Conservation (phyloP, 176 grass and related monocot genomes). For the Carex scoparia region DNA sequence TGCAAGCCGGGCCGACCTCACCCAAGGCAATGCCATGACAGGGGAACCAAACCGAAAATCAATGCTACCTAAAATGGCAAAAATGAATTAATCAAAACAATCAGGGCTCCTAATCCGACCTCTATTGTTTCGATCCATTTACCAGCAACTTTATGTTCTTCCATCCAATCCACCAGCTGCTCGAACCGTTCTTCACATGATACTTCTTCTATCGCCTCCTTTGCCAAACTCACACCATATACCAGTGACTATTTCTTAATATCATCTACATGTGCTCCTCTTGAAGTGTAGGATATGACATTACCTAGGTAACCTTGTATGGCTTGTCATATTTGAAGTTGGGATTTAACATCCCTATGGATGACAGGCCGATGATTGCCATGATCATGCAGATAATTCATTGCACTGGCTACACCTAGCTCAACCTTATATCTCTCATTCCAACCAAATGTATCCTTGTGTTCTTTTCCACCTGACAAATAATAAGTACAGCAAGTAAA, state of each 20-base stretch:
- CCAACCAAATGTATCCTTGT: constrained; percentile 58
- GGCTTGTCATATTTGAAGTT: constrained; percentile 55
- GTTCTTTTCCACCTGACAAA: constrained; percentile 49
- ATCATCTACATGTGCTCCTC: constrained; percentile 19
- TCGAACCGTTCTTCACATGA: constrained; percentile 43
- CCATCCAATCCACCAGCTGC: constrained; percentile 85
- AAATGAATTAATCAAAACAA: constrained; percentile 47
- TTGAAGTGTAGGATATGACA: constrained; percentile 34
- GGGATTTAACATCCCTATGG: constrained; percentile 81
- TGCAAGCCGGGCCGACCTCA: constrained; percentile 33
- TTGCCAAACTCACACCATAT: constrained; percentile 30
- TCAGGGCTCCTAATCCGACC: constrained; percentile 41
- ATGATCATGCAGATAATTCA: constrained; percentile 67
- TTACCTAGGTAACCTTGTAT: not conserved
- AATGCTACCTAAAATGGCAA: constrained; percentile 34
- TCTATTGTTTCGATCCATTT: constrained; percentile 67
- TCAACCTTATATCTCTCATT: constrained; percentile 68
- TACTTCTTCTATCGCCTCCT: constrained; percentile 34
- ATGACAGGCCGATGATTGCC: constrained; percentile 54
- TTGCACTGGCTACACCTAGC: constrained; percentile 54
- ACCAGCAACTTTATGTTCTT: constrained; percentile 35
- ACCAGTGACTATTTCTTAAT: constrained; percentile 18
- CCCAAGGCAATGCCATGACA: constrained; percentile 36
- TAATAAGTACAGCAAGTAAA: not conserved
- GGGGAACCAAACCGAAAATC: constrained; percentile 54